phyloP scores from a whole-genome alignment of 2,329 filamentous ascomycete species.

The Venturia oleaginea region DNA sequence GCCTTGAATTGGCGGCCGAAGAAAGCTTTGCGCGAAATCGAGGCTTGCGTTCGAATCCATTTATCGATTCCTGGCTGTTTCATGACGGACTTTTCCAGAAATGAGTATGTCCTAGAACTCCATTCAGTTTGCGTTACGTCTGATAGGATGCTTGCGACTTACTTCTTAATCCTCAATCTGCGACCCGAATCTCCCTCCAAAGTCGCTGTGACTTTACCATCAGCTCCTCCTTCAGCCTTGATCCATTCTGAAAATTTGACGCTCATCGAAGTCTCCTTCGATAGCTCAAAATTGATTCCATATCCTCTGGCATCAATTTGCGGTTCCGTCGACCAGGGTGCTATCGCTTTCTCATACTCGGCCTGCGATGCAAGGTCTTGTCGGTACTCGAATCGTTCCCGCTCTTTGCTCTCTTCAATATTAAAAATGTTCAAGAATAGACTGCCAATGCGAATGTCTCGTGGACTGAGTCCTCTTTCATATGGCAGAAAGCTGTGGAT shows the following conservation, averaged over 20 bases:
- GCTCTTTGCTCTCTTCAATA: slow-evolving; percentile 12
- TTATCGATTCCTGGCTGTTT: slow-evolving; percentile 11
- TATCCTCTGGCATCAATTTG: slow-evolving; percentile 13
- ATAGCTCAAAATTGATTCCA: slow-evolving; percentile 14
- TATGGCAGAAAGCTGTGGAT: slow-evolving; percentile 16
- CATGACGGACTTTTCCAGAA: slow-evolving; percentile 15
- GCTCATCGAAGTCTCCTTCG: slow-evolving; percentile 12
- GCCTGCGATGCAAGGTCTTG: slow-evolving; percentile 8
- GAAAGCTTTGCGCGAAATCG: slow-evolving; percentile 10
- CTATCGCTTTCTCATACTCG: neutral
- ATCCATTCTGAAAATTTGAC: slow-evolving; percentile 14
- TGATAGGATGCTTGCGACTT: neutral
- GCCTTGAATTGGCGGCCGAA: slow-evolving; percentile 12
- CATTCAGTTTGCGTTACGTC: slow-evolving; percentile 5
- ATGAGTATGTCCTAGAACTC: slow-evolving; percentile 9
- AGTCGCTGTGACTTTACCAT: slow-evolving; percentile 2
- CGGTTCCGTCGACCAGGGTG: neutral
- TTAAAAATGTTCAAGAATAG: slow-evolving; percentile 16
- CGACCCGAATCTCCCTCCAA: slow-evolving; percentile 14
- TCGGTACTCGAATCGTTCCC: slow-evolving; percentile 15
- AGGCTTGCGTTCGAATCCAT: slow-evolving; percentile 15
- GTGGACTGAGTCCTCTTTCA: slow-evolving; percentile 10
- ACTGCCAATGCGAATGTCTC: slow-evolving; percentile 14
- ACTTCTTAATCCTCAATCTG: slow-evolving; percentile 13
- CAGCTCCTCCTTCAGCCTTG: slow-evolving; percentile 5